These are phyloP conservation scores for Globisporangium cystogenes DNA, from an alignment of 352 stramenopile species.

Conservation along the genomic window DNA sequence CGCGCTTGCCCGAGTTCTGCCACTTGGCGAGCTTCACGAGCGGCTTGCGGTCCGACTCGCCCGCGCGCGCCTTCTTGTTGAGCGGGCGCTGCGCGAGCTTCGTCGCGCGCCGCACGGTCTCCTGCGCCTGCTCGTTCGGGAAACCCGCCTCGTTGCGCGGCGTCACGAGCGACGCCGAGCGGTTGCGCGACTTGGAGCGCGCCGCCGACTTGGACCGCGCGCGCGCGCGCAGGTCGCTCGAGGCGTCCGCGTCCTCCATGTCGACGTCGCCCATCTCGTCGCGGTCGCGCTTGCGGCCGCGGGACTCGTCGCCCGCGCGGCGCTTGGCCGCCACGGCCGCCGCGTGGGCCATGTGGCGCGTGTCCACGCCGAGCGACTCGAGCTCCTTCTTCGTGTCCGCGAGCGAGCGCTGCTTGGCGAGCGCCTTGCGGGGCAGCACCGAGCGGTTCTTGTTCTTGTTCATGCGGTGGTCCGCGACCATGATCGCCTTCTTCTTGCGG, in stretches of 20 bases:
- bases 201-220: constrained; percentile 63
- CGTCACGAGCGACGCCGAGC: constrained; percentile 70
- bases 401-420: constrained; percentile 67
- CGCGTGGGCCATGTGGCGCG: constrained; percentile 88
- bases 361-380: constrained; percentile 89
- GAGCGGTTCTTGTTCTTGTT: constrained; percentile 96
- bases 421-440: constrained; percentile 83
- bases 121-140: constrained; percentile 35
- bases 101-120: constrained; percentile 36
- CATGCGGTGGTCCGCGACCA: constrained; percentile 79
- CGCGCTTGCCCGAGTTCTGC: constrained; percentile 87
- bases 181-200: constrained; percentile 79
- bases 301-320: constrained; percentile 59
- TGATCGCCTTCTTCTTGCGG: constrained; percentile 81
- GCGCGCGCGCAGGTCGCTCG: constrained; percentile 58
- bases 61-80: constrained; percentile 76
- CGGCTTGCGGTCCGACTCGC: constrained; percentile 78
- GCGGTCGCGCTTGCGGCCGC: constrained; percentile 81
- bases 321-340: constrained; percentile 65
- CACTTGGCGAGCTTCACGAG: constrained; percentile 85
- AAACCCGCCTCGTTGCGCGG: constrained; percentile 74
- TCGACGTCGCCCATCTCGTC: constrained; percentile 85
- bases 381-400: constrained; percentile 89
- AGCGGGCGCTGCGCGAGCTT: constrained; percentile 64
- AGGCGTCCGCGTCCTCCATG: constrained; percentile 84